These are phyloP conservation scores for Hygrophila difformis DNA, from an alignment of 257 asterid species.

Conservation along the genomic window DNA sequence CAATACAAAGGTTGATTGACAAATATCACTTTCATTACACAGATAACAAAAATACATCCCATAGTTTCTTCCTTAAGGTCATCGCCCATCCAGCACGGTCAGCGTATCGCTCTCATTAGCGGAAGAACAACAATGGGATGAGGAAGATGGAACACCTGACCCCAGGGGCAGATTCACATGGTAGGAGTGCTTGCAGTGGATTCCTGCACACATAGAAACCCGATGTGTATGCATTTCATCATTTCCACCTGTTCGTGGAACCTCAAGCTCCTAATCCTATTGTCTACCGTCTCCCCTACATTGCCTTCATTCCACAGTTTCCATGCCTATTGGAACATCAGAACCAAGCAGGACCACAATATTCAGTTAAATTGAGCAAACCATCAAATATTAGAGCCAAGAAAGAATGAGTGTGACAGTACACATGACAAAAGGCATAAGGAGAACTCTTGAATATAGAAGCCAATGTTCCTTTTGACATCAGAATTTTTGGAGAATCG, in stretches of 20 bases:
- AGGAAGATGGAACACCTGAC: slow-evolving; percentile 8
- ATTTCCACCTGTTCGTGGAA: neutral
- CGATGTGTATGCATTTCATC: slow-evolving; percentile 19
- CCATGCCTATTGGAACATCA: no score
- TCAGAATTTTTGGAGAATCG: slow-evolving; percentile 22
- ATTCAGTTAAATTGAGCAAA: no score
- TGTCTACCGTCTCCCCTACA: slow-evolving; percentile 4
- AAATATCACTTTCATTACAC: no score
- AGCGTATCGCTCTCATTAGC: no score
- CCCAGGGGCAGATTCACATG: slow-evolving; percentile 9
- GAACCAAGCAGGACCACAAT: no score
- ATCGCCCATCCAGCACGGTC: no score
- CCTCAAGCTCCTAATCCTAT: neutral
- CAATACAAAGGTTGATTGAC: no score
- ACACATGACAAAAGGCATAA: slow-evolving; percentile 15
- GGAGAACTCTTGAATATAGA: slow-evolving; percentile 10
- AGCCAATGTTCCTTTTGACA: slow-evolving; percentile 19
- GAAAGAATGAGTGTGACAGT: neutral
- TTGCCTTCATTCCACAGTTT: slow-evolving; percentile 13
- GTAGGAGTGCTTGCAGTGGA: slow-evolving; percentile 21
- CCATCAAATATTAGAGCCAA: neutral
- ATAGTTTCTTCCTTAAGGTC: no score
- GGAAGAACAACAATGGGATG: no score
- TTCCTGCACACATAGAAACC: no score
- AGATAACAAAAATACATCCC: no score